These are phyloP conservation scores for Trichoderma guizhouense DNA, from an alignment of 2,329 filamentous ascomycete species.

Conservation along the genomic window DNA sequence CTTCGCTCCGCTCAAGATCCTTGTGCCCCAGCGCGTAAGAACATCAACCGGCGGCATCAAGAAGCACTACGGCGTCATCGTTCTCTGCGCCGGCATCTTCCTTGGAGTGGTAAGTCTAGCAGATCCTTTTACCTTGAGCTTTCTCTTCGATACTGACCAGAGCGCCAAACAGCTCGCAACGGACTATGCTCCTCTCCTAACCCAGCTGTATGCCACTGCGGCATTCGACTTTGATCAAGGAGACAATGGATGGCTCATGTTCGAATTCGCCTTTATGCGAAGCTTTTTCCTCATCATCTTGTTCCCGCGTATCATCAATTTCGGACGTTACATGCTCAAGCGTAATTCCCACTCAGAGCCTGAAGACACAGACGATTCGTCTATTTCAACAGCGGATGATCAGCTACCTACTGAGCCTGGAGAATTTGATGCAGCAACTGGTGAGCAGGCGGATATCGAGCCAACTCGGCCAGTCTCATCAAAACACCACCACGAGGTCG, in stretches of 20 bases:
- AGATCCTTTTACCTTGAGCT: background rate
- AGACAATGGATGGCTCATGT: constrained; percentile 56
- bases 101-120: constrained; percentile 51
- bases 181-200: constrained; percentile 61
- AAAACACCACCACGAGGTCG: constrained; percentile 43
- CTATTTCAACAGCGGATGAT: background rate
- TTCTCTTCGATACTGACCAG: background rate
- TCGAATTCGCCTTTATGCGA: constrained; percentile 52
- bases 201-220: constrained; percentile 58
- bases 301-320: constrained; percentile 51
- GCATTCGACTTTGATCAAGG: constrained; percentile 53
- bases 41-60: constrained; percentile 47
- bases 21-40: constrained; percentile 55
- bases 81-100: constrained; percentile 64
- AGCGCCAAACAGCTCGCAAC: constrained; percentile 52
- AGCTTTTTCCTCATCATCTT: constrained; percentile 53
- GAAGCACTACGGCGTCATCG: constrained; percentile 59
- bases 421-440: constrained; percentile 40
- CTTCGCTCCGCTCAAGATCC: constrained; percentile 61
- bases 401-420: constrained; percentile 37
- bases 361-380: background rate
- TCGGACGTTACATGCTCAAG: constrained; percentile 34
- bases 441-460: constrained; percentile 43
- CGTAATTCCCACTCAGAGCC: background rate
- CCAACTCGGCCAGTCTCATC: constrained; percentile 33